These are phyloP conservation scores for Cryptococcus amylolentus DNA, from an alignment of 1,284 basidiomycete species.

Conservation along the genomic window DNA sequence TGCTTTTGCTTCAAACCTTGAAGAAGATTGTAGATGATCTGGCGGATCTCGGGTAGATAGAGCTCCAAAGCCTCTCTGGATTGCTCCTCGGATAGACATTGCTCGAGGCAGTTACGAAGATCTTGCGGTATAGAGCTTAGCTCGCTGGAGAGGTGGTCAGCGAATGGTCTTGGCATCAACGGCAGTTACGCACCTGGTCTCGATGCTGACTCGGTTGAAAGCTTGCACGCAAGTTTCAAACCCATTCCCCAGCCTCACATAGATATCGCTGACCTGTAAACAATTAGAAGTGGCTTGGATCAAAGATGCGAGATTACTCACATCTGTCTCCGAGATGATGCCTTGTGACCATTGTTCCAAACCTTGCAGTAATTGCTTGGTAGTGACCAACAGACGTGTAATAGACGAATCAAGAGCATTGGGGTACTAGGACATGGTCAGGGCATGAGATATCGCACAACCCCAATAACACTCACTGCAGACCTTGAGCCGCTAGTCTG, in stretches of 20 bases:
- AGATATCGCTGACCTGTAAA: slow-evolving; percentile 82
- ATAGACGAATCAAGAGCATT: slow-evolving; percentile 70
- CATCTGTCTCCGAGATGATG: slow-evolving; percentile 64
- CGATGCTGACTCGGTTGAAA: slow-evolving; percentile 77
- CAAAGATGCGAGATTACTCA: slow-evolving; percentile 16
- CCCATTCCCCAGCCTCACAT: slow-evolving; percentile 93
- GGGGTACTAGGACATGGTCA: slow-evolving; percentile 6
- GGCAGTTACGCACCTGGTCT: slow-evolving; percentile 43
- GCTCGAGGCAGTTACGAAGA: slow-evolving; percentile 81
- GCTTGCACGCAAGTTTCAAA: slow-evolving; percentile 91
- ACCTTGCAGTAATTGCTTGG: slow-evolving; percentile 88
- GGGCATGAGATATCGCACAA: neutral
- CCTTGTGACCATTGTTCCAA: slow-evolving; percentile 83
- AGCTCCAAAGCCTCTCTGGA: slow-evolving; percentile 77
- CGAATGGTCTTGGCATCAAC: neutral
- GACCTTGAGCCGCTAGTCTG: slow-evolving; percentile 11
- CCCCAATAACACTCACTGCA: slow-evolving; percentile 4
- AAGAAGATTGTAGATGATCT: slow-evolving; percentile 87
- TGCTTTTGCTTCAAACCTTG: slow-evolving; percentile 92
- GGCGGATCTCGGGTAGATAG: slow-evolving; percentile 85
- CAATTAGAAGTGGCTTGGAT: neutral
- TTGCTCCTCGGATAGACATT: slow-evolving; percentile 85
- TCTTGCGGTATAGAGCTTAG: slow-evolving; percentile 84
- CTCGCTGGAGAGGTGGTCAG: slow-evolving; percentile 59
- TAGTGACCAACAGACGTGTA: slow-evolving; percentile 87